Base-by-base conservation (phyloP, 2,329 filamentous ascomycete genomes). In the Geoglossum cookeanum region DNA sequence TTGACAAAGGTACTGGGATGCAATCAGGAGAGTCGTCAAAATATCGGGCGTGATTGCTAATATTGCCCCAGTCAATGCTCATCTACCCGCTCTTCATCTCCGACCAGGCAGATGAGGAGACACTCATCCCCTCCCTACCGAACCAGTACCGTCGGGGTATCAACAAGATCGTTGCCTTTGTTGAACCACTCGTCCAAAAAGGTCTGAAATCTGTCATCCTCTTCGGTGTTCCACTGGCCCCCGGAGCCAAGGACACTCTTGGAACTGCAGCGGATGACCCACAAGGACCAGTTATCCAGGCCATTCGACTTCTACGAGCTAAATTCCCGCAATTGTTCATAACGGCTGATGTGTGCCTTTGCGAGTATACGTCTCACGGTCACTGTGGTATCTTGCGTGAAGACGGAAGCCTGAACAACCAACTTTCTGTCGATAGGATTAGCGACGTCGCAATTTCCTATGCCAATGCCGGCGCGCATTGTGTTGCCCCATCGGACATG, bases 371-470 rank as follows among this genome's bases (percentile, higher is more conserved):
- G 0, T 92, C 87, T 5, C 92, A 98, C 70, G 92, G 92, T 49
- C 92, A 98, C 74, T 98, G 92, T 68, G 92, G 92, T 56, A 96
- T 98, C 64, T 78, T 98, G 51, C 82, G 89, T 58, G 89, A 96
- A 63, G 92, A 98, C 68, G 89, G 89, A 61, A 85, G 82, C 61
- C 77, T 98, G 59, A 95, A 97, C 78, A 97, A 98, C 68, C 81
- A 84, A 61, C 79, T 94, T 52, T 95, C 89, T 2, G 89, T 97
- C 7, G 91, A 97, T 67, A 84, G 92, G 60, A 90, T 98, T 64
- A 91, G 87, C 3, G 90, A 97, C 68, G 91, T 97, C n/a, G 91
- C 92, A n/a, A 77, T 97, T 62, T 87, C 91, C 37, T 98, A 98
- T 68, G 92, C 92, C n/a, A 78, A 84, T 65, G 92, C 92, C 15